Evolutionary conservation across 495 filamentous ascomycete genomes (phyloP), one percentile per base, ranked within the genome.

Genomic region (Penicillium arizonense): DNA sequence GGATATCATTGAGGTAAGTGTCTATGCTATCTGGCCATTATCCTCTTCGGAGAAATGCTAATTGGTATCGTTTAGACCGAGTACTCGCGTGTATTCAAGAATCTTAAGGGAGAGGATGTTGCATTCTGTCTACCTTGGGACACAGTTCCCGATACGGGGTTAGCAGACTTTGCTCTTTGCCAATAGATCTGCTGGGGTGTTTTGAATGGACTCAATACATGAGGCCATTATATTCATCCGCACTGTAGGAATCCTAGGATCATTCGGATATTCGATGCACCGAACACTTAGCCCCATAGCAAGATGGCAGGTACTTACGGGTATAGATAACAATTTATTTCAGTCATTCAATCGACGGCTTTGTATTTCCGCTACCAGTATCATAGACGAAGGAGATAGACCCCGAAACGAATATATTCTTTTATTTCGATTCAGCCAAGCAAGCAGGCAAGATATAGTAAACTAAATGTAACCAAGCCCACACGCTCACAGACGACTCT

Each of bases 401-500:
- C 9, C 28, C 28, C 28, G 28, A 49, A 26, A 40, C 5, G 35
- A 18, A 32, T 26, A 37, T 35, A 11, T 52, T 18, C n/a, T 9
- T 53, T 28, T 33, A 53, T 47, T 52, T 41, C 45, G 14, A 41
- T 50, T 33, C 9, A 24, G 5, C 28, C 28, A 40, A 21, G 9
- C 5, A 50, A 34, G 18, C 47, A 32, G 28, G 36, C 24, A 40
- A 26, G 38, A 21, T 42, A 39, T 37, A 32, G 11, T 32, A 44
- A 24, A 43, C 38, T 33, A 50, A 30, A 32, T 44, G 8, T 42
- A 8, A 6, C 44, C 2, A 35, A 41, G 1, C 18, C 20, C 28
- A 30, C 28, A 30, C 5, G 28, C 32, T 50, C 37, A 78, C 53
- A 78, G 61, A 51, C 67, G 66, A 45, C 71, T 74, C 65, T 74